Evolutionary conservation across 441 rosid species (phyloP).

Genomic region (Manihot esculenta): DNA sequence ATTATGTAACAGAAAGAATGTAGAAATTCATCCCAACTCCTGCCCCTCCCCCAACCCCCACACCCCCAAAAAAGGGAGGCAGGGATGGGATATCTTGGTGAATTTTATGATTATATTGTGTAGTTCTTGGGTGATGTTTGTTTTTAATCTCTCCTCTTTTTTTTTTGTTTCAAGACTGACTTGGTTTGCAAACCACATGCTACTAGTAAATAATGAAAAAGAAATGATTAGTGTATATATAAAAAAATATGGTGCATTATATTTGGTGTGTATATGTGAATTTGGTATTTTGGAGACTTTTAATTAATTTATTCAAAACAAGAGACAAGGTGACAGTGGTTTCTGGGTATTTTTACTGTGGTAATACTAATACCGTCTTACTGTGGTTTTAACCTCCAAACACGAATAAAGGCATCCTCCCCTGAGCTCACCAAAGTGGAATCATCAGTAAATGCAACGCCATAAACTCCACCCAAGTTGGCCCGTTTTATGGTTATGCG

Average conservation of each 20-base stretch:
- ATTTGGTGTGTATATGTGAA: too few relatives aligned
- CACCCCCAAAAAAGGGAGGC: not conserved
- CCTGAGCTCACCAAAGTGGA: constrained; percentile 76
- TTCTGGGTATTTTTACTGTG: too few relatives aligned
- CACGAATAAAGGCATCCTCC: constrained; percentile 97
- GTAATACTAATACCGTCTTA: too few relatives aligned
- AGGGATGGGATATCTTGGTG: constrained; percentile 19
- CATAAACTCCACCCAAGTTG: constrained; percentile 93
- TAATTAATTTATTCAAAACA: not conserved
- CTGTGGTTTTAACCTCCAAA: constrained; percentile 63
- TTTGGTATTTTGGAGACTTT: not conserved
- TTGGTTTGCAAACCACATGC: not conserved
- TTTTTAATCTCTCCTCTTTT: not conserved
- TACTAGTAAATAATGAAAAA: not conserved
- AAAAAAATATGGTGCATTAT: not conserved
- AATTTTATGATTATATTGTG: constrained; percentile 20
- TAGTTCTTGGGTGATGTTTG: constrained; percentile 22
- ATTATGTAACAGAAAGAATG: constrained; percentile 39
- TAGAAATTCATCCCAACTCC: too few relatives aligned
- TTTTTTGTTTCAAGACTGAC: constrained; percentile 4
- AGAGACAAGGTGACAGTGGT: too few relatives aligned
- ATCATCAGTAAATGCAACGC: constrained; percentile 74
- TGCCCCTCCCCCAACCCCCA: too few relatives aligned
- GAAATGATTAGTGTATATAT: not conserved
- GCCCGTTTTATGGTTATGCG: constrained; percentile 88